A percentile compares a stretch with the other conserved stretches of the same genome.
Evolutionary conservation across 192 early-diverging fungal genomes (phyloP).

Genomic region (Backusella macrospora): DNA sequence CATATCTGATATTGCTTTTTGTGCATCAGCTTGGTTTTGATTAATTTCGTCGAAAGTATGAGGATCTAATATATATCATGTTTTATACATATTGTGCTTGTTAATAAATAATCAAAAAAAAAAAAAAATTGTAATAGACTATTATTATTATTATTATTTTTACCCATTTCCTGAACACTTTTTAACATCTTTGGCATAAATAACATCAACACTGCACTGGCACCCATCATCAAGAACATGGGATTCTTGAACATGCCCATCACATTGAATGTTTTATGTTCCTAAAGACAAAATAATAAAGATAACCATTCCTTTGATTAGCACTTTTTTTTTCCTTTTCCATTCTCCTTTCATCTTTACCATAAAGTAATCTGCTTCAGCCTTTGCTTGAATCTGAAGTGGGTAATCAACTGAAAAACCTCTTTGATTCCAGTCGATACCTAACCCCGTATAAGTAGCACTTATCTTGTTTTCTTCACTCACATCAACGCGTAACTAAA

Average conservation of each 20-base stretch:
- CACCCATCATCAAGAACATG: conserved; percentile 62
- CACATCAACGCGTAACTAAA: conserved; percentile 54
- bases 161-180: conserved; percentile 39
- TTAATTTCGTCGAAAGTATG: conserved; percentile 51
- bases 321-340: neutral
- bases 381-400: conserved; percentile 46
- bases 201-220: conserved; percentile 55
- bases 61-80: conserved; percentile 40
- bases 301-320: no score
- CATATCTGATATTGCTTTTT: conserved; percentile 53
- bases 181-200: conserved; percentile 61
- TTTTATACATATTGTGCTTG: neutral
- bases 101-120: neutral
- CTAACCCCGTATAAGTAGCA: conserved; percentile 43
- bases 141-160: no score
- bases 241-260: conserved; percentile 59
- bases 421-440: conserved; percentile 51
- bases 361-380: conserved; percentile 50
- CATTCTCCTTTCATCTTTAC: conserved; percentile 34
- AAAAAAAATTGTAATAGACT: neutral
- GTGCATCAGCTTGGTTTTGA: conserved; percentile 46
- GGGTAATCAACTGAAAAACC: conserved; percentile 49
- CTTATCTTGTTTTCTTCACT: conserved; percentile 34
- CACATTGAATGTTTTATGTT: conserved; percentile 56
- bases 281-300: conserved; percentile 28